Evolutionary conservation across 305 asterid genomes (phyloP).

Genomic region (Solanum chacoense): DNA sequence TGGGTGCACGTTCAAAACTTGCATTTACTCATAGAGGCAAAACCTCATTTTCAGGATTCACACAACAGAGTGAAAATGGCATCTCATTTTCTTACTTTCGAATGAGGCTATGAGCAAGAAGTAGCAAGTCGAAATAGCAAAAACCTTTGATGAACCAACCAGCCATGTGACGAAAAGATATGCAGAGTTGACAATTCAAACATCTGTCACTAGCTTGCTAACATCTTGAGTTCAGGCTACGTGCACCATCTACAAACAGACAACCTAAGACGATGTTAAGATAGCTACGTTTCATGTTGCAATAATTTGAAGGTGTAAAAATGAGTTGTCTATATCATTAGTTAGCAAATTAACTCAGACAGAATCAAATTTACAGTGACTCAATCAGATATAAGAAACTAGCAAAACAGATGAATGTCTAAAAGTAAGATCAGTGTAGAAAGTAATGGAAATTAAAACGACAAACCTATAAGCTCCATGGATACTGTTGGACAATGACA

Average conservation of each 20-base stretch:
- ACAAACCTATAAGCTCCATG: neutral
- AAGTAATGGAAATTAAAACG: neutral
- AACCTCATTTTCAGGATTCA: neutral
- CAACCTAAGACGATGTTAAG: neutral
- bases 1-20: neutral
- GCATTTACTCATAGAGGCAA: neutral
- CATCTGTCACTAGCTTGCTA: neutral
- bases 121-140: neutral
- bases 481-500: neutral
- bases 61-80: neutral
- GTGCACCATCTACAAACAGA: neutral
- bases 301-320: neutral
- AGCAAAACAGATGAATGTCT: neutral
- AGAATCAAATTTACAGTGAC: neutral
- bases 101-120: neutral
- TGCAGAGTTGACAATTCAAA: neutral
- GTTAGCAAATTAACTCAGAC: neutral
- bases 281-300: neutral
- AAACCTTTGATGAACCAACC: neutral
- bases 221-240: neutral
- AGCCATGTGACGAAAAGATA: neutral
- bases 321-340: neutral
- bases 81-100: neutral
- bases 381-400: neutral
- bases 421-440: neutral